These are phyloP conservation scores for Xylaria sp. DNA, from an alignment of 2,329 filamentous ascomycete species.

Conservation along the genomic window DNA sequence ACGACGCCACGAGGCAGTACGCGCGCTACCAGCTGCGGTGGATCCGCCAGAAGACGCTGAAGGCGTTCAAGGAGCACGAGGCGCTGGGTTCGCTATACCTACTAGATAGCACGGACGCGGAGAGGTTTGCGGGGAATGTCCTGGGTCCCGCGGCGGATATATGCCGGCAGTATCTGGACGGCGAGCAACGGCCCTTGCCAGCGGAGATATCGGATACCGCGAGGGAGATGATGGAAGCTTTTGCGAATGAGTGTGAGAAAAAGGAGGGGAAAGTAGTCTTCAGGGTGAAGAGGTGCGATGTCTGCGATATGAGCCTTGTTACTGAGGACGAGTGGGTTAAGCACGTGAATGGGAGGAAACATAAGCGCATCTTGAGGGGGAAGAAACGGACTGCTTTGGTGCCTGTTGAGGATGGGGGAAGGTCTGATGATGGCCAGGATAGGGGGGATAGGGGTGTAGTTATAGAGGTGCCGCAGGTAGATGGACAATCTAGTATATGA, in stretches of 20 bases:
- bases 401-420: conserved; percentile 18
- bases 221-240: conserved; percentile 61
- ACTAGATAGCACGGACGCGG: conserved; percentile 76
- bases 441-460: not conserved
- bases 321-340: conserved; percentile 59
- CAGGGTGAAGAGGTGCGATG: conserved; percentile 65
- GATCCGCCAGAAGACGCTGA: conserved; percentile 83
- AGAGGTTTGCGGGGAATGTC: conserved; percentile 67
- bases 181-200: conserved; percentile 59
- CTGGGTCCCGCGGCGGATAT: conserved; percentile 67
- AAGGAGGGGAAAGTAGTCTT: conserved; percentile 50
- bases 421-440: not conserved
- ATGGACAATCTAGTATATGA: too few species aligned
- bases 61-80: conserved; percentile 64
- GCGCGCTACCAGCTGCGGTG: conserved; percentile 83
- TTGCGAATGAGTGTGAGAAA: conserved; percentile 63
- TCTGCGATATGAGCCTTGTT: conserved; percentile 70
- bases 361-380: conserved; percentile 40
- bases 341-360: conserved; percentile 53
- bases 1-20: conserved; percentile 85
- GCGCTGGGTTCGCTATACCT: conserved; percentile 70
- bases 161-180: conserved; percentile 66
- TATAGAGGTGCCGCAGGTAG: not conserved
- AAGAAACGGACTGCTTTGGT: conserved; percentile 41
- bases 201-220: conserved; percentile 55